These are phyloP conservation scores for Tuber melanosporum DNA, from an alignment of 495 filamentous ascomycete species.

Conservation along the genomic window DNA sequence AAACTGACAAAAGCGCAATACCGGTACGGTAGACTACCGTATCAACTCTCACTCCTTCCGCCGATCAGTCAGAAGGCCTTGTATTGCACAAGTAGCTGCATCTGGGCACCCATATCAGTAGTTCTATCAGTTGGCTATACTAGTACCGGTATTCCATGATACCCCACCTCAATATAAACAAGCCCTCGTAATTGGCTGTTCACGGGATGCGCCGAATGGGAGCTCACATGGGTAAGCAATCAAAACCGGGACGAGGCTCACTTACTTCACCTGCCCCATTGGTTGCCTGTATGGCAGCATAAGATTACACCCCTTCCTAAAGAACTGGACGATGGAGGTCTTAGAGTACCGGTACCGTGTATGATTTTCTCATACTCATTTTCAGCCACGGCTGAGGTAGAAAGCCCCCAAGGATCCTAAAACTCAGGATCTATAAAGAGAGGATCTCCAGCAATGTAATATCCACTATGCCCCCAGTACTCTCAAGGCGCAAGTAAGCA, in stretches of 20 bases:
- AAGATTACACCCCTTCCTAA: not conserved
- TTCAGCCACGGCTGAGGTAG: not conserved
- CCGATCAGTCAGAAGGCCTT: not conserved
- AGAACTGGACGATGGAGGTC: not conserved
- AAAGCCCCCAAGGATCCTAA: not conserved
- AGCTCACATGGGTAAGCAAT: not conserved
- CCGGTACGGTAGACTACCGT: no score
- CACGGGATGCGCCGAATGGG: not conserved
- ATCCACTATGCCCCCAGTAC: not conserved
- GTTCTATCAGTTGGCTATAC: no score
- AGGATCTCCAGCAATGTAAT: not conserved
- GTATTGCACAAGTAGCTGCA: not conserved
- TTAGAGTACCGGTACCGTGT: not conserved
- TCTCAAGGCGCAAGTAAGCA: not conserved
- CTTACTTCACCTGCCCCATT: not conserved
- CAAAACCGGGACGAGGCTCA: not conserved
- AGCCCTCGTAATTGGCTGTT: not conserved
- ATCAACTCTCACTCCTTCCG: not conserved
- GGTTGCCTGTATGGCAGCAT: not conserved
- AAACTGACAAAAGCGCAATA: not conserved
- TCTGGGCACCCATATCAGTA: not conserved
- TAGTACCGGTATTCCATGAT: no score
- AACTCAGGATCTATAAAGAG: not conserved
- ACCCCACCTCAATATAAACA: not conserved
- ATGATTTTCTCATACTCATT: not conserved